These are phyloP conservation scores for Trametes sanguinea DNA, from an alignment of 768 basidiomycete species.

Conservation along the genomic window DNA sequence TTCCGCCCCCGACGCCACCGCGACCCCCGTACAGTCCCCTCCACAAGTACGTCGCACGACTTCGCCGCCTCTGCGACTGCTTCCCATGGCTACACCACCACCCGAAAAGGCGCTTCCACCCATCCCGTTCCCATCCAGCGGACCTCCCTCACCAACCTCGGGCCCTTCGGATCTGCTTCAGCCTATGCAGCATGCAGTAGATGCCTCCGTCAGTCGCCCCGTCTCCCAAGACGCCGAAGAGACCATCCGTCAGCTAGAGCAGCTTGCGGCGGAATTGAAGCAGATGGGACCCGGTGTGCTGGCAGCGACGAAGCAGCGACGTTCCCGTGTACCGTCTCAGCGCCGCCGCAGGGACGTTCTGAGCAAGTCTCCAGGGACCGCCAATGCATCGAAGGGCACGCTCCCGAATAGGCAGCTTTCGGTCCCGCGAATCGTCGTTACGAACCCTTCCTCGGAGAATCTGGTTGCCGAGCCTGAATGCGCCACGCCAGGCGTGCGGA, in stretches of 20 bases:
- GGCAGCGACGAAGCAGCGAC: not conserved
- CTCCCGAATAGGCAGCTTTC: not conserved
- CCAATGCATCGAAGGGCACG: not conserved
- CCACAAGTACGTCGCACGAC: not conserved
- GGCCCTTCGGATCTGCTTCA: not conserved
- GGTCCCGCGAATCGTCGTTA: conserved; percentile 18
- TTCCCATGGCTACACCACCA: conserved; percentile 2
- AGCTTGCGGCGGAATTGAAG: conserved; percentile 22
- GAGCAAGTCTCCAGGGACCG: not conserved
- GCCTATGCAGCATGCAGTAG: not conserved
- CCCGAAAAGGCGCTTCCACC: conserved; percentile 17
- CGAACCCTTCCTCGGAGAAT: conserved; percentile 16
- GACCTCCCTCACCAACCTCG: not conserved
- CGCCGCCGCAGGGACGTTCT: not conserved
- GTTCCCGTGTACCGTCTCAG: not conserved
- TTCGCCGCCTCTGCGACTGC: not conserved
- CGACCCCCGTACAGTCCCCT: not conserved
- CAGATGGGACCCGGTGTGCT: conserved; percentile 4
- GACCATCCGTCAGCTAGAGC: conserved; percentile 23
- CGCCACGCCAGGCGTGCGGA: not conserved
- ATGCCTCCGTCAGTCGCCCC: not conserved
- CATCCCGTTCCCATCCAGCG: conserved; percentile 9
- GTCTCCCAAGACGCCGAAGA: conserved; percentile 15
- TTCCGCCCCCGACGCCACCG: not conserved
- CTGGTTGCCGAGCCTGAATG: not conserved